These are phyloP conservation scores for Lenwebbia sp. DNA, from an alignment of 345 rosid species.

Conservation along the genomic window DNA sequence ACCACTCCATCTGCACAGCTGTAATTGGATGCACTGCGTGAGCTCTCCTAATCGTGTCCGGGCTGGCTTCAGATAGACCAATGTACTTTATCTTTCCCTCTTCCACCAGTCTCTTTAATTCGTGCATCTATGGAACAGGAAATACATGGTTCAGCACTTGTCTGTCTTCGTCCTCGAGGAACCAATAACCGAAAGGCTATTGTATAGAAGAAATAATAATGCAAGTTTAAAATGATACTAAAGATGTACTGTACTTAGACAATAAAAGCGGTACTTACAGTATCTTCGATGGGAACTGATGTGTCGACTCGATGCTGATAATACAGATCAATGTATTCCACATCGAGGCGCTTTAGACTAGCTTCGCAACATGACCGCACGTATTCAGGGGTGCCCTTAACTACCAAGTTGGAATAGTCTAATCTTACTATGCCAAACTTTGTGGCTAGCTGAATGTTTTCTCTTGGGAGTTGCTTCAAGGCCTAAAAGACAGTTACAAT, in stretches of 20 bases:
- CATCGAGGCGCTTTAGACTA: constrained; percentile 46
- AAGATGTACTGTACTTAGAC: neutral
- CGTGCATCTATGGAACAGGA: constrained; percentile 28
- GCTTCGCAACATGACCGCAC: constrained; percentile 45
- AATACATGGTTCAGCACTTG: neutral
- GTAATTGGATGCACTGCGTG: constrained; percentile 56
- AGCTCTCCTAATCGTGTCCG: constrained; percentile 49
- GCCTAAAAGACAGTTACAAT: constrained; percentile 17
- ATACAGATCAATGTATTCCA: constrained; percentile 42
- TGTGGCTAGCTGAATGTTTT: constrained; percentile 41
- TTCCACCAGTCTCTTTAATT: constrained; percentile 49
- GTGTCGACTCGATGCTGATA: constrained; percentile 49
- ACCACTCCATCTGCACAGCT: constrained; percentile 62
- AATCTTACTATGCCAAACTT: constrained; percentile 31
- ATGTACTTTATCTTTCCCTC: constrained; percentile 43
- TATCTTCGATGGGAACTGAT: constrained; percentile 40
- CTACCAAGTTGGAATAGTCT: neutral
- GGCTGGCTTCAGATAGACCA: constrained; percentile 51
- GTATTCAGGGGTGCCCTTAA: constrained; percentile 38
- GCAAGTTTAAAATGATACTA: neutral
- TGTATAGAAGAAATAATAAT: neutral
- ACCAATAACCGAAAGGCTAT: neutral
- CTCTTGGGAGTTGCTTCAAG: constrained; percentile 46
- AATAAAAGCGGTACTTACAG: constrained; percentile 15
- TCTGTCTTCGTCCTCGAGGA: neutral